Conservation (phyloP, 2,329 filamentous ascomycete genomes). For the Lachnellula hyalina region DNA sequence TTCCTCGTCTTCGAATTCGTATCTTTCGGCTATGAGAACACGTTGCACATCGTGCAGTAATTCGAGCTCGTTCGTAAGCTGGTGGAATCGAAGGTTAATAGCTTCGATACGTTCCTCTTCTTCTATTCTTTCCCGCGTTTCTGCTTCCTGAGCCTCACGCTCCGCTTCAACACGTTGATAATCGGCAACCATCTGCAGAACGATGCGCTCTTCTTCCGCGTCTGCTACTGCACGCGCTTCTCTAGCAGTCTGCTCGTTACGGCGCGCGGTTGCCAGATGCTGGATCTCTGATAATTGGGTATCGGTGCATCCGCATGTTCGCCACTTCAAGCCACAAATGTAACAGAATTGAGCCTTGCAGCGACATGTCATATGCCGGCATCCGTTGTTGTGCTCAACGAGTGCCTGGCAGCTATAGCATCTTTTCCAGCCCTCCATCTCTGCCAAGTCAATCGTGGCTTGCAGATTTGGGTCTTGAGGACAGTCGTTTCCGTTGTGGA, state of each 20-base stretch:
- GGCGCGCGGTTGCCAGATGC: slow-evolving; percentile 31
- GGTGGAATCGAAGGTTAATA: slow-evolving; percentile 36
- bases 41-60: slow-evolving; percentile 41
- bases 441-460: slow-evolving; percentile 55
- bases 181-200: slow-evolving; percentile 43
- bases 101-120: slow-evolving; percentile 35
- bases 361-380: slow-evolving; percentile 82
- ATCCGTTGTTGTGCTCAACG: slow-evolving; percentile 73
- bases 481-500: slow-evolving; percentile 42
- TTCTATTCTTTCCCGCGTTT: slow-evolving; percentile 25
- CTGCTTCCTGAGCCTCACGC: slow-evolving; percentile 33
- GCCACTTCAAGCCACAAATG: slow-evolving; percentile 68
- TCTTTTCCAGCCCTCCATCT: slow-evolving; percentile 66
- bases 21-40: slow-evolving; percentile 34
- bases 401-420: slow-evolving; percentile 65
- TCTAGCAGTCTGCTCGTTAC: slow-evolving; percentile 20
- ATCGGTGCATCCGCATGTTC: slow-evolving; percentile 61
- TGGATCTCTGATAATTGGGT: slow-evolving; percentile 41
- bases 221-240: slow-evolving; percentile 22
- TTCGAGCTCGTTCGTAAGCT: slow-evolving; percentile 34
- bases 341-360: slow-evolving; percentile 83
- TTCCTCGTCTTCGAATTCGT: slow-evolving; percentile 33
- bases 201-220: slow-evolving; percentile 36
- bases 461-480: slow-evolving; percentile 44
- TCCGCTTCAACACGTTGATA: slow-evolving; percentile 37